phyloP scores from a whole-genome alignment of 148 eudicot genomes.

The Vaccinium macrocarpon region DNA sequence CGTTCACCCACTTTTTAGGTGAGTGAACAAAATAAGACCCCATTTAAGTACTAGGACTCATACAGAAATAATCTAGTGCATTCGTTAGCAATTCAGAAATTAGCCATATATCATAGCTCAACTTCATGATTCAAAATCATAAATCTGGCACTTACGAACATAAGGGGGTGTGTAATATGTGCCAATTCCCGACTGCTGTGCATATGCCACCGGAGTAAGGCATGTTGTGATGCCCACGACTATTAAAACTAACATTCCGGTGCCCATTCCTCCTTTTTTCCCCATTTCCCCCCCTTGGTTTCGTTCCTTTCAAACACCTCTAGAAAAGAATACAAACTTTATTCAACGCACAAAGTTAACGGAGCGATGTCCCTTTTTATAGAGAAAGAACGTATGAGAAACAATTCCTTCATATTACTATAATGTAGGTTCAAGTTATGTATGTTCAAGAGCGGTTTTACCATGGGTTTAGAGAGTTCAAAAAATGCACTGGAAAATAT shows the following conservation, averaged over 20 bases:
- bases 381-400: background rate
- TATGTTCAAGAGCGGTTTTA: too few species aligned
- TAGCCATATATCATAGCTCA: too few species aligned
- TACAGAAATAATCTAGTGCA: too few species aligned
- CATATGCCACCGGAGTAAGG: background rate
- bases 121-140: too few species aligned
- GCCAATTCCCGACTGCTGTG: background rate
- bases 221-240: background rate
- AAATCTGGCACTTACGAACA: background rate
- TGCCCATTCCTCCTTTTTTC: background rate
- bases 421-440: background rate
- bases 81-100: too few species aligned
- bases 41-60: too few species aligned
- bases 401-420: background rate
- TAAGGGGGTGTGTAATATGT: slow-evolving; percentile 10
- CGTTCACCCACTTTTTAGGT: too few species aligned
- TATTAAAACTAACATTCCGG: background rate
- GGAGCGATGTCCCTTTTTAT: background rate
- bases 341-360: background rate
- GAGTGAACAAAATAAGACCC: too few species aligned
- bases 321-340: background rate
- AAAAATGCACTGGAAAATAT: too few species aligned
- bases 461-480: too few species aligned
- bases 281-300: background rate
- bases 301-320: background rate